phyloP scores from a whole-genome alignment of 2,329 filamentous ascomycete species.

The Sclerotinia borealis region DNA sequence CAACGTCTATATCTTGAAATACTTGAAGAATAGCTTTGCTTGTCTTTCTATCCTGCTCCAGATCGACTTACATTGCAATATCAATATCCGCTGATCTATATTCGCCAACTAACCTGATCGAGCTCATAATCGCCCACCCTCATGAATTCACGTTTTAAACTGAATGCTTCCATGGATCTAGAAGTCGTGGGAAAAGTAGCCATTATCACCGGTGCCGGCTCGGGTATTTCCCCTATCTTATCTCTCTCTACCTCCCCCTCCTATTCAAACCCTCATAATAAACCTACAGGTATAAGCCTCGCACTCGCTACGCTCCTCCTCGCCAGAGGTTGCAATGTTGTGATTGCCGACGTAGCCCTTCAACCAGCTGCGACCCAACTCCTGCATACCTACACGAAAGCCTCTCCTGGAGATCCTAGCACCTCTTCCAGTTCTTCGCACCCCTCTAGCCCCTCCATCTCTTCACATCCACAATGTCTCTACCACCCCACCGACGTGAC shows the following conservation, averaged over 20 bases:
- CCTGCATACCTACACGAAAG: background rate
- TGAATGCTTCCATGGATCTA: background rate
- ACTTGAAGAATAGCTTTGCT: background rate
- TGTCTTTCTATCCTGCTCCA: background rate
- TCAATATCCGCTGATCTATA: background rate
- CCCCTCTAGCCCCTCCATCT: too few relatives aligned
- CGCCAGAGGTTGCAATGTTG: conserved; percentile 37
- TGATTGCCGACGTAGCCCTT: conserved; percentile 39
- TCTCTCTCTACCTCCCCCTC: too few relatives aligned
- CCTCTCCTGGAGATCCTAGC: background rate
- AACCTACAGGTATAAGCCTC: conserved; percentile 34
- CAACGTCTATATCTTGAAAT: background rate
- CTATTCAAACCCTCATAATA: too few relatives aligned
- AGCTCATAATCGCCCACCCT: background rate
- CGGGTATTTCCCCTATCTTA: conserved; percentile 31
- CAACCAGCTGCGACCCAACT: conserved; percentile 32
- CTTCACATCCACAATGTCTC: background rate
- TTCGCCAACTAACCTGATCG: background rate
- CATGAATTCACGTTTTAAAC: background rate
- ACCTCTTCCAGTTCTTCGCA: background rate
- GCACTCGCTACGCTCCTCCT: conserved; percentile 39
- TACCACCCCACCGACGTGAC: conserved; percentile 37
- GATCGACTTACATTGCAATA: background rate
- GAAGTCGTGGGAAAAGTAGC: conserved; percentile 17
- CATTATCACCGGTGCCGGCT: conserved; percentile 25